Base-by-base conservation (phyloP, 2,329 filamentous ascomycete genomes). In the Bipolaris victoriae region DNA sequence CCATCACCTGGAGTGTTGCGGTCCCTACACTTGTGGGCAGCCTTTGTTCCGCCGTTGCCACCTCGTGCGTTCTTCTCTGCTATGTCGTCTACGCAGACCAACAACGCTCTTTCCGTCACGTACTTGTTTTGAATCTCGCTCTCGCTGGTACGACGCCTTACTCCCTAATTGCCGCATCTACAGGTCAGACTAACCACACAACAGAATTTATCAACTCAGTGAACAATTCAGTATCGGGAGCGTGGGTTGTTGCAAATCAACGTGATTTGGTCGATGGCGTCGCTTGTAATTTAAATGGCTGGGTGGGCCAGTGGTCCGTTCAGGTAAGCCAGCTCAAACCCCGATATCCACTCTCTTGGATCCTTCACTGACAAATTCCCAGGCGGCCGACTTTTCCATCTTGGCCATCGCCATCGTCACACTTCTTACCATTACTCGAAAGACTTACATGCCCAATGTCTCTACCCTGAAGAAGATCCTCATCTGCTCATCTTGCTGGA, bases 381-480 rank as follows among this genome's bases (percentile, higher is more conserved):
- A 67, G 62, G 71, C 69, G 5, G 66, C 70, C 46, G 72, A 73
- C 56, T 75, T 81, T 57, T 77, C 76, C 29, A 79, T 82, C 50
- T 70, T 82, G 13, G 75, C 79, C 35, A 82, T 82, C 24, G 73
- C 79, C 11, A 69, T 82, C 16, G 71, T 78, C 1, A 80, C 78
- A 4, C 70, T 80, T 10, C 69, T 79, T 31, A 78, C 77, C 0
- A 73, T 81, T 11, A 74, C 70, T 15, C 69, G 72, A 47, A 71
- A 67, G 49, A 71, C 74, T 3, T 71, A 72, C 37, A 63, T 77
- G 57, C 68, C 73, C n/a, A 61, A 75, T 36, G 56, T 62, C 2
- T 66, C 73, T 44, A 65, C 66, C 37, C 22, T 56, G 26, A 65
- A 64, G 41, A 76, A 75, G 41, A 52, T 74, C 4, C 46, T 70